These are phyloP conservation scores for Debaryomyces psychrophilus DNA, from an alignment of 1,139 yeast genomes.

Conservation along the genomic window DNA sequence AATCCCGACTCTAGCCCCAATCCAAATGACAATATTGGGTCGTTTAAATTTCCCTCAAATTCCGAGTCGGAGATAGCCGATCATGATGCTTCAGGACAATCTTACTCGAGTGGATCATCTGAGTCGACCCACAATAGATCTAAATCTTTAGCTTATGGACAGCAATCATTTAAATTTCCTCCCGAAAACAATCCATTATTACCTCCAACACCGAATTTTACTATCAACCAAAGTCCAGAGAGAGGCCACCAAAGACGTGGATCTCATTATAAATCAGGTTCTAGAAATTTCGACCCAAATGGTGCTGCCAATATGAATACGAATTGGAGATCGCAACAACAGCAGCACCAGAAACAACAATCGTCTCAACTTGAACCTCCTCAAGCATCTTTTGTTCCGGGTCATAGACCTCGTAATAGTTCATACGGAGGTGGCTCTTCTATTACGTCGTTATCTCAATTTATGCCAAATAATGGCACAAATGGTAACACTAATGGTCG, in stretches of 20 bases:
- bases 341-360: slow-evolving; percentile 30
- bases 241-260: slow-evolving; percentile 46
- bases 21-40: slow-evolving; percentile 28
- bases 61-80: slow-evolving; percentile 20
- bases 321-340: slow-evolving; percentile 64
- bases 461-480: slow-evolving; percentile 33
- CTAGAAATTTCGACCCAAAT: slow-evolving; percentile 58
- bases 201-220: slow-evolving; percentile 52
- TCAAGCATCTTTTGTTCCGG: slow-evolving; percentile 63
- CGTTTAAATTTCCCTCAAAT: slow-evolving; percentile 41
- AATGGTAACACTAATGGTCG: slow-evolving; percentile 46
- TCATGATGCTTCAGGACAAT: slow-evolving; percentile 18
- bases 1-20: slow-evolving; percentile 15
- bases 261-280: slow-evolving; percentile 58
- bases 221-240: slow-evolving; percentile 45
- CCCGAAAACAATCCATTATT: slow-evolving; percentile 36
- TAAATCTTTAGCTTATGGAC: slow-evolving; percentile 48
- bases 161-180: slow-evolving; percentile 49
- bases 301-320: slow-evolving; percentile 50
- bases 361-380: slow-evolving; percentile 52
- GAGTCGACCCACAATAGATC: slow-evolving; percentile 32
- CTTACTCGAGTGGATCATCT: slow-evolving; percentile 21
- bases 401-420: slow-evolving; percentile 70
- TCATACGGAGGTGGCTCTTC: slow-evolving; percentile 68
- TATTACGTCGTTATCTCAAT: slow-evolving; percentile 58